Conservation (phyloP, 305 asterid species). For the Fraxinus sp. region DNA sequence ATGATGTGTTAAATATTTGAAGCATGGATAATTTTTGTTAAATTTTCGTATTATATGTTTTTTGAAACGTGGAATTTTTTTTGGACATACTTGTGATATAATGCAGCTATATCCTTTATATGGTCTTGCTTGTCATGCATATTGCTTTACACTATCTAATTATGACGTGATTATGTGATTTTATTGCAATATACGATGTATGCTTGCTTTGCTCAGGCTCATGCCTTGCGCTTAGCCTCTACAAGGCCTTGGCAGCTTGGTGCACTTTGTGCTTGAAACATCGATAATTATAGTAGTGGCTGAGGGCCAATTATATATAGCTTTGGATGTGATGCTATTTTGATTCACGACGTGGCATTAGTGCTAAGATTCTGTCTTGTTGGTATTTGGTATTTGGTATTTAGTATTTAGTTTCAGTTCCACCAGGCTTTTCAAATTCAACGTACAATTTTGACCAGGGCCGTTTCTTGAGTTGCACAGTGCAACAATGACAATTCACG, state of each 20-base stretch:
- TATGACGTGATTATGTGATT: neutral
- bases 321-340: neutral
- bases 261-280: constrained; percentile 8
- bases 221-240: neutral
- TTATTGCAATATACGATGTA: neutral
- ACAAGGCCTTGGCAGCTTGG: neutral
- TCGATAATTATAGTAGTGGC: neutral
- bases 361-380: neutral
- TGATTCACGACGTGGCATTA: neutral
- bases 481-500: neutral
- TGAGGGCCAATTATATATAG: neutral
- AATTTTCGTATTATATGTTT: neutral
- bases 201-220: neutral
- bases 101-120: neutral
- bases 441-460: neutral
- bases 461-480: neutral
- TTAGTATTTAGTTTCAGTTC: neutral
- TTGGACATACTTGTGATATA: neutral
- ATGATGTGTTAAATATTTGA: neutral
- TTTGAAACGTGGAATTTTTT: neutral
- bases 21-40: neutral
- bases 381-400: neutral
- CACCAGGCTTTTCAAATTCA: neutral
- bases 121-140: neutral
- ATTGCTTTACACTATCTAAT: neutral